Percentiles rank a stretch among this genome's conserved stretches.
Conservation (phyloP, 2,329 filamentous ascomycete genomes). For the Botryosphaeria agaves region DNA sequence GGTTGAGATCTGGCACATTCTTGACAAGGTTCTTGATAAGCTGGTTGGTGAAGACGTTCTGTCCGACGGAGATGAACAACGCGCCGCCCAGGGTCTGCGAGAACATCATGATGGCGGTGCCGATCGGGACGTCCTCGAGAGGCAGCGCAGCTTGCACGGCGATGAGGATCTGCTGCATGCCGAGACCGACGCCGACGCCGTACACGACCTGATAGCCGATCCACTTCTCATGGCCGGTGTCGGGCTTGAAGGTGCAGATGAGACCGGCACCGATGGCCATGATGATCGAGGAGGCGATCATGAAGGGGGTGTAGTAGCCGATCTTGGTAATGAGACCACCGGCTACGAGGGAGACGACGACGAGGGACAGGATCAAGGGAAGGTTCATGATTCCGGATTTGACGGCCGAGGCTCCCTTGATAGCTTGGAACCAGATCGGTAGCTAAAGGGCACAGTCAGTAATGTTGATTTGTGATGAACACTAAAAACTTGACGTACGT, state of each 20-base stretch:
- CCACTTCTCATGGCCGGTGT: constrained; percentile 19
- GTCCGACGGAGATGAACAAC: constrained; percentile 29
- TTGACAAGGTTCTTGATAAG: constrained; percentile 23
- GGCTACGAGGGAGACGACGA: constrained; percentile 23
- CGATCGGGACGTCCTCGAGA: constrained; percentile 25
- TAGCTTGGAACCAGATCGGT: constrained; percentile 32
- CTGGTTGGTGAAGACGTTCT: constrained; percentile 33
- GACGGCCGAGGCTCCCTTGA: constrained; percentile 26
- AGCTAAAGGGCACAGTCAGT: constrained; percentile 5
- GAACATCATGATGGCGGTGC: constrained; percentile 31
- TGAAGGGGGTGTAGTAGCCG: constrained; percentile 34
- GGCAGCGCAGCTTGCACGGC: constrained; percentile 28
- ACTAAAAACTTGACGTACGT: constrained; percentile 13
- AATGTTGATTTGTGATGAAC: background rate
- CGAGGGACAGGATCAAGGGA: constrained; percentile 26
- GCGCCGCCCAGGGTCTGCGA: constrained; percentile 29
- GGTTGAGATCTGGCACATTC: constrained; percentile 22
- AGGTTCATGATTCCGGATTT: constrained; percentile 31
- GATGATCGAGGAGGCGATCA: constrained; percentile 22
- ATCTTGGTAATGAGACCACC: constrained; percentile 21
- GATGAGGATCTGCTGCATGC: constrained; percentile 30
- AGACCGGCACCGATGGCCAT: constrained; percentile 29
- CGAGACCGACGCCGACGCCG: constrained; percentile 25
- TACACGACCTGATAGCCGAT: constrained; percentile 20
- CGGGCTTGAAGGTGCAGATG: constrained; percentile 22